Conservation (phyloP, 148 eudicot species). For the Rhododendron ovatum region DNA sequence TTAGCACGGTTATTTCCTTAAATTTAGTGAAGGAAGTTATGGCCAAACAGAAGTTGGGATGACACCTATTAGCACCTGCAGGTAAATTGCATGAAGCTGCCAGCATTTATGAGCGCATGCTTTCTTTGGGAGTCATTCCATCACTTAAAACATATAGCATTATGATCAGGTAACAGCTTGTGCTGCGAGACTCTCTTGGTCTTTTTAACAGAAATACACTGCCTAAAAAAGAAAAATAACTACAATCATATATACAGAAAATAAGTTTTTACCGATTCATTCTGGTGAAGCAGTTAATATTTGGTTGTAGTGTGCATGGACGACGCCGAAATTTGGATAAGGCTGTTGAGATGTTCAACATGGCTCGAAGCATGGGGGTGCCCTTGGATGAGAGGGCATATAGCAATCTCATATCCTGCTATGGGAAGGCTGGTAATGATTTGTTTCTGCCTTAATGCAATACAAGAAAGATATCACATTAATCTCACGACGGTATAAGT, state of each 20-base stretch:
- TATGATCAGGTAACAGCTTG: conserved; percentile 68
- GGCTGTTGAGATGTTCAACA: conserved; percentile 64
- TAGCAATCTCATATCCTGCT: conserved; percentile 66
- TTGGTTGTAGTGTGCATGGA: conserved; percentile 70
- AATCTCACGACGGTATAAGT: background rate
- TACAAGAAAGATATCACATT: background rate
- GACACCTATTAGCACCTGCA: conserved; percentile 21
- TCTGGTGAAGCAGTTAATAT: conserved; percentile 10
- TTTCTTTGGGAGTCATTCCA: conserved; percentile 50
- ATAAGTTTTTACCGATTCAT: background rate
- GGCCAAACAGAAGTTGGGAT: background rate
- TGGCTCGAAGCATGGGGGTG: conserved; percentile 49
- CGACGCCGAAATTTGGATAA: conserved; percentile 59
- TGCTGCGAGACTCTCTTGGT: background rate
- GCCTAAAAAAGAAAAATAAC: background rate
- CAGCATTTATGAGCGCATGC: conserved; percentile 70
- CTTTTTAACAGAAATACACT: background rate
- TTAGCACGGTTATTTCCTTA: conserved; percentile 17
- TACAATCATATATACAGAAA: background rate
- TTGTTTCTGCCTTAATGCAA: background rate
- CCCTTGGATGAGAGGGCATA: conserved; percentile 81
- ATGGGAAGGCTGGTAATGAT: conserved; percentile 68
- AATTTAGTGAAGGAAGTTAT: background rate
- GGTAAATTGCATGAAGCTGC: conserved; percentile 68
- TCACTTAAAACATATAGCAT: conserved; percentile 82